Base-by-base conservation (phyloP, 2,329 filamentous ascomycete genomes). In the Peltaster fructicola region DNA sequence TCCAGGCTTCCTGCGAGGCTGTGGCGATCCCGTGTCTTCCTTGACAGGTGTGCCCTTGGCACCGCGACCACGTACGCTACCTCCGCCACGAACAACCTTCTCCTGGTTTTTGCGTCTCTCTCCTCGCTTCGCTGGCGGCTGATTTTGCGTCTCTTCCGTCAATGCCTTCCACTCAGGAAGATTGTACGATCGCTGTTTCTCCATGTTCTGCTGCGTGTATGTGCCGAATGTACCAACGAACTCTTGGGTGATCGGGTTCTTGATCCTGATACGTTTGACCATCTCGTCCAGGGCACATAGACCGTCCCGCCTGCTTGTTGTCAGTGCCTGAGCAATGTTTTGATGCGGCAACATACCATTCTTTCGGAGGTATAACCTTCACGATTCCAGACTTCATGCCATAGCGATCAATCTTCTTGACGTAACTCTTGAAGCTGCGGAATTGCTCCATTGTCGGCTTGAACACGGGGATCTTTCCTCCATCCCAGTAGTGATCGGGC, bases 321-420 rank as follows among this genome's bases (percentile, higher is more conserved):
- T 37, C 32, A 32, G 27, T 25, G 27, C 20, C 14, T 34, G 26
- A 26, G 22, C 30, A 15, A 20, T 15, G 19, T 29, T 17, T 15
- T 11, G 14, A 15, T 15, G 35, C 33, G 16, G 7, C 4, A 5
- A 54, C 64, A 52, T 68, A 88, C 88, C 88, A 98, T 67, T 95
- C 84, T 43, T 75, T 58, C 1, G 88, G 88, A 14, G 88, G 84
- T 26, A 95, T 75, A 30, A 98, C 76, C 56, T 98, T 95, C 46
- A 95, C 72, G 41, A 98, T 93, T 17, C 88, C 88, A 12, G 82
- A 88, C 53, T 81, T 80, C 88, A 98, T 98, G 42, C 88, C 88
- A 50, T 92, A 92, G 36, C 72, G 69, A 51, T 98, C 80, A 33
- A 98, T 70, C 52, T 80, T 84, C 45, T 73, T 69, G 63, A 95